Base-by-base conservation (phyloP, 2,329 filamentous ascomycete genomes). In the Ophiostoma novo-ulmi region DNA sequence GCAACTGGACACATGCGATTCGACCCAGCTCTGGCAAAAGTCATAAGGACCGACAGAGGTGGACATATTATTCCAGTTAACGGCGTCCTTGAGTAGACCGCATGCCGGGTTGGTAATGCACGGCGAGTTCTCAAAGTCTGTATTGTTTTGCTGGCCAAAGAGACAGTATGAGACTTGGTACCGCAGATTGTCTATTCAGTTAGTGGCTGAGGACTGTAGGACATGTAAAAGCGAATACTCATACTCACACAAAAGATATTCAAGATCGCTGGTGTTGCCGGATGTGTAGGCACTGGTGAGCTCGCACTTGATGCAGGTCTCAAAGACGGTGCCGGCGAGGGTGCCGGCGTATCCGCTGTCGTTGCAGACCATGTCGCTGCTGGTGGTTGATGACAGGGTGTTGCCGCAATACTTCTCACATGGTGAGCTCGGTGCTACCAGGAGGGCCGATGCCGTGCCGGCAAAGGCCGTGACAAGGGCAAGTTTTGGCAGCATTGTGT, bases 331-430 rank as follows among this genome's bases (percentile, higher is more conserved):
- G 0, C 84, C 84, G 0, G 39, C 73, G 0, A 76, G 69, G 0
- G 78, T 78, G 3, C 76, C 75, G 11, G 77, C 76, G 70, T 81
- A 86, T 2, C 81, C 79, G 2, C 73, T 64, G 68, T 86, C 80
- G 17, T 76, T 74, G 71, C 84, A 86, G 0, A 79, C 78, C 6
- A 88, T 81, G n/a, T 88, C 85, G 79, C 77, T 1, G 80, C 73
- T n/a, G 77, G 82, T 78, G 0, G 85, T 87, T 5, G 78, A 74
- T 14, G 79, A 77, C 52, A 85, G 80, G 5, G 84, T 81, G 71
- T 88, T 88, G 76, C 86, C 86, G 76, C 86, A 88, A 44, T 80
- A 77, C 36, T 78, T 77, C 48, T 78, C 77, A 77, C 86, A 88
- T 20, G 83, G 81, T 31, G 86, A 88, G 44, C 78, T 78, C 0